Conservation (phyloP, 2,329 filamentous ascomycete genomes). For the Penicillium sclerotiorum region DNA sequence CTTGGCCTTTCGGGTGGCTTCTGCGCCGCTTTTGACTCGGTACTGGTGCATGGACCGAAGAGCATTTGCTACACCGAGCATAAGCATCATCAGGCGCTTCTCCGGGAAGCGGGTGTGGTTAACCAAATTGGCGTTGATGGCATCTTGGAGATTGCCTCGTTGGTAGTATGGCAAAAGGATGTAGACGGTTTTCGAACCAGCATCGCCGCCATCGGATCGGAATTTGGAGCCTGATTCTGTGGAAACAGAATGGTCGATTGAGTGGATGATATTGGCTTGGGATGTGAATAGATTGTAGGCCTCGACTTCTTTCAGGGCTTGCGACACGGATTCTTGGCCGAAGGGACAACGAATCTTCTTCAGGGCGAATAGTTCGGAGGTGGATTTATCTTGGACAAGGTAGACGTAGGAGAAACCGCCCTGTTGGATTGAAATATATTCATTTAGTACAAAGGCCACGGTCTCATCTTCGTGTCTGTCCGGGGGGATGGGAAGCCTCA, state of each 20-base stretch:
- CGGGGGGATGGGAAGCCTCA: not conserved
- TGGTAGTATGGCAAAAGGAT: conserved; percentile 95
- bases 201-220: conserved; percentile 59
- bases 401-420: conserved; percentile 99
- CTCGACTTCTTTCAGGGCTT: conserved; percentile 95
- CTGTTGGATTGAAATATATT: conserved; percentile 45
- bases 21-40: conserved; percentile 61
- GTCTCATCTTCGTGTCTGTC: conserved; percentile 3
- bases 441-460: conserved; percentile 12
- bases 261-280: conserved; percentile 82
- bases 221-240: conserved; percentile 64
- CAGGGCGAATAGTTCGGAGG: conserved; percentile 83
- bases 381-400: conserved; percentile 87
- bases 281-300: conserved; percentile 88
- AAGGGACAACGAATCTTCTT: conserved; percentile 99
- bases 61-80: conserved; percentile 87
- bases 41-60: conserved; percentile 92
- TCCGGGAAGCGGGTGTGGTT: conserved; percentile 92
- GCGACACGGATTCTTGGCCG: conserved; percentile 91
- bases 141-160: conserved; percentile 92
- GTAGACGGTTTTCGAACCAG: conserved; percentile 88
- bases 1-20: conserved; percentile 58
- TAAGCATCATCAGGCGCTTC: conserved; percentile 81
- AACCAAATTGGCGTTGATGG: conserved; percentile 97
- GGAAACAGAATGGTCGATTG: conserved; percentile 79